Conservation (phyloP, 495 filamentous ascomycete genomes). For the Neohortaea acidophila region DNA sequence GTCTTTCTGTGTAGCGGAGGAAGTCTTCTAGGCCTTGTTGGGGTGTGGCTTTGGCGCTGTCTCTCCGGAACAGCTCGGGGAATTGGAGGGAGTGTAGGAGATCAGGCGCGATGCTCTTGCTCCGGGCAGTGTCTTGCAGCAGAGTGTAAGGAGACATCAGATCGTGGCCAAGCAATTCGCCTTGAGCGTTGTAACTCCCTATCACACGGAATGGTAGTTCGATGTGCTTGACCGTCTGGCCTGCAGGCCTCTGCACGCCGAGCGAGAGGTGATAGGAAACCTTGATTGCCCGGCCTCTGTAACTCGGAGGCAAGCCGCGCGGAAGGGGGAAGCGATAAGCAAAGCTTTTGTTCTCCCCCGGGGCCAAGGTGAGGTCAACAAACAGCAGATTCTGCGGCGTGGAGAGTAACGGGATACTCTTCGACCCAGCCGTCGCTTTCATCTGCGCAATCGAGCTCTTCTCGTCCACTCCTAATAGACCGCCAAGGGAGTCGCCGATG, state of each 20-base stretch:
- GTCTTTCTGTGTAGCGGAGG: constrained; percentile 16
- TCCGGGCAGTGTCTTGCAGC: constrained; percentile 68
- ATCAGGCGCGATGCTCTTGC: constrained; percentile 34
- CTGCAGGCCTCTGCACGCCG: constrained; percentile 76
- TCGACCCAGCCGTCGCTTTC: constrained; percentile 64
- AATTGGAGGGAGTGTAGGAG: constrained; percentile 19
- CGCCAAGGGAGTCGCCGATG: constrained; percentile 74
- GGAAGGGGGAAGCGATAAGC: constrained; percentile 76
- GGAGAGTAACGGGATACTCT: constrained; percentile 73
- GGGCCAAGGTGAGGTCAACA: constrained; percentile 73
- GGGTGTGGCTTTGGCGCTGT: constrained; percentile 24
- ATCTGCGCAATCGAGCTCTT: constrained; percentile 88
- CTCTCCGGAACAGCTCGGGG: constrained; percentile 21
- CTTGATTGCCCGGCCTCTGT: constrained; percentile 87
- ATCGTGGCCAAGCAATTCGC: constrained; percentile 65
- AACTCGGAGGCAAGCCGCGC: constrained; percentile 71
- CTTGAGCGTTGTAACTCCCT: constrained; percentile 64
- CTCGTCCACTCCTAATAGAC: constrained; percentile 69
- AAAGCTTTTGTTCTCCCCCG: constrained; percentile 79
- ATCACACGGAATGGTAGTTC: constrained; percentile 92
- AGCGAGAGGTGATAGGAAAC: constrained; percentile 83
- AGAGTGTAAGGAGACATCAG: constrained; percentile 87
- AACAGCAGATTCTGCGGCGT: constrained; percentile 96
- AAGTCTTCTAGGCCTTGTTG: constrained; percentile 25
- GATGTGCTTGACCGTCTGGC: constrained; percentile 73